Base-by-base conservation (phyloP, 2,329 filamentous ascomycete genomes). In the Endothia cerciana region DNA sequence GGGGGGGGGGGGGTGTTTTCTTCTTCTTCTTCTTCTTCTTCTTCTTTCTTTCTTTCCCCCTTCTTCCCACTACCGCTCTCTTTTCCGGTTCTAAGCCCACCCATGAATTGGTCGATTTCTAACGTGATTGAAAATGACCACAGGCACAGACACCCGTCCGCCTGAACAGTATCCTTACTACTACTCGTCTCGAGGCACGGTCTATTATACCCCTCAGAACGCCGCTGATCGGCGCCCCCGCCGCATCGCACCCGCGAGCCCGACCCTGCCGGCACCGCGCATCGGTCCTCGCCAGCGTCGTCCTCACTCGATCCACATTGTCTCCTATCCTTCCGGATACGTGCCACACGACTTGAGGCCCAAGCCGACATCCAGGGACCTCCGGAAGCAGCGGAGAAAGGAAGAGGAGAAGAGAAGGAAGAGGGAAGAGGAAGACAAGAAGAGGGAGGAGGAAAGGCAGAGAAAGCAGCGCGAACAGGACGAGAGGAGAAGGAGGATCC, bases 221-320 rank as follows among this genome's bases (percentile, higher is more conserved):
- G 38, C 65, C 61, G 60, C 43, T 57, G 72, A 73, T 36, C 69
- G 68, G 61, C 68, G 70, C 51, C 67, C 68, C 62, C 72, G 71
- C 56, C 67, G 63, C 53, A 30, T 41, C 41, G 61, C 66, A 51
- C 38, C 69, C 40, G 64, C 69, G 28, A 62, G 67, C n/a, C 72
- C 72, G 43, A 66, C 65, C 38, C 75, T 77, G 69, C 80, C 74
- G 66, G 74, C 70, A 58, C 79, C 76, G 64, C 77, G 80, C 70
- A 86, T 84, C 72, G 80, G 81, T 71, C 80, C 79, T 65, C 81
- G 84, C 70, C 80, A 76, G 66, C 80, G 83, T 69, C 78, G 84
- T 72, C 84, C 83, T 53, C 83, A 86, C 70, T 84, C 83, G 51
- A 86, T 87, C 67, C 82, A 84, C 73, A 85, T 87, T 66, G 79